A percentile compares a stretch with the other conserved stretches of the same genome.
phyloP scores from a whole-genome alignment of 2,329 filamentous ascomycete species.

The Sclerotinia minor region DNA sequence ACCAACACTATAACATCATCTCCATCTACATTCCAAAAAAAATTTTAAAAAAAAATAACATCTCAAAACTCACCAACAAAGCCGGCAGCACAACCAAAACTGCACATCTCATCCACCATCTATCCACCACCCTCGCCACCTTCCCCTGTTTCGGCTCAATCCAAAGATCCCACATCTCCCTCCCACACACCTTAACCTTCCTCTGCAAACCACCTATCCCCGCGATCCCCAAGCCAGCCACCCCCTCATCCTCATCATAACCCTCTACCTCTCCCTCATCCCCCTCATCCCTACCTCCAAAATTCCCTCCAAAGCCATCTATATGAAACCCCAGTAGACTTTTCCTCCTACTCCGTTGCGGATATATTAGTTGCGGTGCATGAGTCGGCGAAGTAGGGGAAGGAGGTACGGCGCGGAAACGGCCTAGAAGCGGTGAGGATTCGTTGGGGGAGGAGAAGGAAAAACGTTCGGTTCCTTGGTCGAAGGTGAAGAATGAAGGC shows the following conservation, averaged over 20 bases:
- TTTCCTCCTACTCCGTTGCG: slow-evolving; percentile 31
- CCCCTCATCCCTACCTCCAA: slow-evolving; percentile 42
- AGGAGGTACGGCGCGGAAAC: slow-evolving; percentile 62
- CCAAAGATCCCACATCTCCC: slow-evolving; percentile 54
- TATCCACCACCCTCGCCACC: slow-evolving; percentile 58
- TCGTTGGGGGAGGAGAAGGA: slow-evolving; percentile 50
- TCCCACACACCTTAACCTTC: slow-evolving; percentile 34
- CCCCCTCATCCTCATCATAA: slow-evolving; percentile 28
- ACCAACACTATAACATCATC: neutral
- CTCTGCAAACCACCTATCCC: slow-evolving; percentile 34
- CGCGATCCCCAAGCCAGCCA: neutral
- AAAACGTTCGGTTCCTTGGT: slow-evolving; percentile 62
- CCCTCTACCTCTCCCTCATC: slow-evolving; percentile 42
- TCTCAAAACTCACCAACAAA: slow-evolving; percentile 50
- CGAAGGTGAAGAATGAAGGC: slow-evolving; percentile 68
- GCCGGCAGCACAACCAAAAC: slow-evolving; percentile 63
- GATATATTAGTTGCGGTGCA: too few species aligned
- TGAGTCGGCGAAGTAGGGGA: slow-evolving; percentile 38
- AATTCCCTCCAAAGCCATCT: slow-evolving; percentile 40
- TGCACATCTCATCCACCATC: slow-evolving; percentile 64
- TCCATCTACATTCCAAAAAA: neutral
- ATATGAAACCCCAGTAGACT: slow-evolving; percentile 52
- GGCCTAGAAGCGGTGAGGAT: slow-evolving; percentile 61
- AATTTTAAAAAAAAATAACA: neutral
- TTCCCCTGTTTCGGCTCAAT: slow-evolving; percentile 59